A percentile compares a stretch with the other conserved stretches of the same genome.
These are phyloP conservation scores for Lipomyces anomalus DNA, from an alignment of 805 yeast species.

Conservation along the genomic window DNA sequence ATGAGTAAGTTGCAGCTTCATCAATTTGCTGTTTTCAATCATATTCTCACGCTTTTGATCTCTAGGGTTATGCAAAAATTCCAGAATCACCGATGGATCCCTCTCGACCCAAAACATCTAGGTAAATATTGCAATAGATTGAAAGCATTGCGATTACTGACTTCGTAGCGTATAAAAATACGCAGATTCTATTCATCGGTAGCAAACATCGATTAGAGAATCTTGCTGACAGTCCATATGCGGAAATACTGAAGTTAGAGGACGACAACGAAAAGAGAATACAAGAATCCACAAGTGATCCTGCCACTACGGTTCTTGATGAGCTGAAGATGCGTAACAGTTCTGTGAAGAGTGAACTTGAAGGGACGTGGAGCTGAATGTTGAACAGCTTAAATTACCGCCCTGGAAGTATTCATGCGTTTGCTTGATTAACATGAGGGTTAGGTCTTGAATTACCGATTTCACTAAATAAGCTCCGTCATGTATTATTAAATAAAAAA, in stretches of 20 bases:
- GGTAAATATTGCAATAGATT: background rate
- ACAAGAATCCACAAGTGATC: too few relatives aligned
- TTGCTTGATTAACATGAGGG: too few relatives aligned
- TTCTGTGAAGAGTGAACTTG: too few relatives aligned
- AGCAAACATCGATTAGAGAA: background rate
- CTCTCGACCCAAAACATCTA: slow-evolving; percentile 7
- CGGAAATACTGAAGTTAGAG: background rate
- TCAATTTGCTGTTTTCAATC: background rate
- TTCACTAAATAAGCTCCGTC: too few relatives aligned
- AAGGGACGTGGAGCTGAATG: too few relatives aligned
- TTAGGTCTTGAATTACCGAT: too few relatives aligned
- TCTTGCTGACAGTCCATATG: background rate
- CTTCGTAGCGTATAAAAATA: slow-evolving; percentile 1
- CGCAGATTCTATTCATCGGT: slow-evolving; percentile 6
- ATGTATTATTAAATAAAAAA: too few relatives aligned
- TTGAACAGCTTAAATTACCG: too few relatives aligned
- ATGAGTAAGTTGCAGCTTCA: slow-evolving; percentile 1
- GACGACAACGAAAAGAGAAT: slow-evolving; percentile 4
- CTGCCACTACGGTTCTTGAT: too few relatives aligned
- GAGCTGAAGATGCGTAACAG: too few relatives aligned
- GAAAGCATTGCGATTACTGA: background rate
- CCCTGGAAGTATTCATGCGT: too few relatives aligned
- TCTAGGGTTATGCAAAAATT: slow-evolving; percentile 1
- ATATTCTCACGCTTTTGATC: background rate
- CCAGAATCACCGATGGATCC: slow-evolving; percentile 7